Evolutionary conservation across 345 rosid species (phyloP).

Genomic region (Gossypium ekmanianum): DNA sequence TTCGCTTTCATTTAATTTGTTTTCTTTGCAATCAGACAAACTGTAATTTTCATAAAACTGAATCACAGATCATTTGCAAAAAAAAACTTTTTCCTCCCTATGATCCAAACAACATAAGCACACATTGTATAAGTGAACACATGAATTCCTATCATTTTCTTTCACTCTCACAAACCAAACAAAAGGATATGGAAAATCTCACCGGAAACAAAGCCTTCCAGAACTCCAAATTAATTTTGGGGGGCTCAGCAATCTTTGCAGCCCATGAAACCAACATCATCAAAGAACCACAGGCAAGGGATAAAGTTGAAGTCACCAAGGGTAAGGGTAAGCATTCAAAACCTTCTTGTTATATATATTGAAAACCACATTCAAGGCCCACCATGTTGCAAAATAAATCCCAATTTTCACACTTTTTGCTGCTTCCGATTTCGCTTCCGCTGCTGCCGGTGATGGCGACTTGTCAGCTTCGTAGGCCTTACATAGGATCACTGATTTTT

Average conservation of each 20-base stretch:
- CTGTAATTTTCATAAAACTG: slow-evolving; percentile 22
- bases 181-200: slow-evolving; percentile 40
- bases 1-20: slow-evolving; percentile 13
- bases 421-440: slow-evolving; percentile 41
- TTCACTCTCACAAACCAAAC: slow-evolving; percentile 23
- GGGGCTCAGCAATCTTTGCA: slow-evolving; percentile 74
- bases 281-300: slow-evolving; percentile 90
- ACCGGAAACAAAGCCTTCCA: slow-evolving; percentile 97
- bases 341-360: slow-evolving; percentile 98
- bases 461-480: slow-evolving; percentile 80
- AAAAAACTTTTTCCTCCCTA: background rate
- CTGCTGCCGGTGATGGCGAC: slow-evolving; percentile 41
- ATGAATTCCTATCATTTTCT: slow-evolving; percentile 11
- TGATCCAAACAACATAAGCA: slow-evolving; percentile 15
- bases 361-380: slow-evolving; percentile 96
- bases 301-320: slow-evolving; percentile 97
- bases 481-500: slow-evolving; percentile 43
- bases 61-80: background rate
- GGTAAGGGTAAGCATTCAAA: slow-evolving; percentile 88
- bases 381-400: slow-evolving; percentile 91
- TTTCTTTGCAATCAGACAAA: slow-evolving; percentile 48
- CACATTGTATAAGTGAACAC: background rate
- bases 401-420: slow-evolving; percentile 69
- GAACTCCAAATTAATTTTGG: slow-evolving; percentile 79
- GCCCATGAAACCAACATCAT: slow-evolving; percentile 97